Base-by-base conservation (phyloP, 2,329 filamentous ascomycete genomes). In the Diaporthe caulivora region DNA sequence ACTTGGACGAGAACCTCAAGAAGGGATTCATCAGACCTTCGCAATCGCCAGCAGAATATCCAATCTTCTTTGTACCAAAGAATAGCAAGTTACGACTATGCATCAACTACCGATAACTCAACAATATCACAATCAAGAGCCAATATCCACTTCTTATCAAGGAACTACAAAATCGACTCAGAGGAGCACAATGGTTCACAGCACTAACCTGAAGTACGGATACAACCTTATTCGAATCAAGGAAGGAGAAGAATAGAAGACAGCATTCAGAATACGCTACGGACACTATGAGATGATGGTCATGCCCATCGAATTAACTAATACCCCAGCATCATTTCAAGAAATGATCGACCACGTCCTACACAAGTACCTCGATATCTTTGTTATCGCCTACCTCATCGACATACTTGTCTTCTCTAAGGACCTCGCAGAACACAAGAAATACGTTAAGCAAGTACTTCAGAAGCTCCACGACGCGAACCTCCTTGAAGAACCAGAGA, bases 71-170 rank as follows among this genome's bases (percentile, higher is more conserved):
- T 34, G 9, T 34, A 34, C 34, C 5, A 34, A 34, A 34, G 34
- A 34, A 34, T 34, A 9, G 34, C 34, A 34, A 34, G 9, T 55
- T 72, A 15, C 5, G 29, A 58, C 2, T 72, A 15, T 72, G 49
- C 21, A 51, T 67, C 3, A 53, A 72, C 15, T 67, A 72, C 13
- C 5, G 9, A 51, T 40, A 72, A 9, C 11, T 67, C 29, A 68
- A 72, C 11, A n/a, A 67, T 29, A 67, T 58, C 40, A 58, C 7
- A 3, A 67, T 72, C 37, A 72, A 68, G n/a, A 68, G 67, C 9
- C 7, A 26, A 6, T 72, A 67, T 24, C 9, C 9, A 0, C 40
- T 72, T 47, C 1, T 72, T 37, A 57, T 72, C 44, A 44, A 34
- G 17, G 18, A 72, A 51, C 21, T 65, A n/a, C 13, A 55, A 67